Evolutionary conservation across 2,329 filamentous ascomycete species (phyloP).

Genomic region (Claviceps sp.): DNA sequence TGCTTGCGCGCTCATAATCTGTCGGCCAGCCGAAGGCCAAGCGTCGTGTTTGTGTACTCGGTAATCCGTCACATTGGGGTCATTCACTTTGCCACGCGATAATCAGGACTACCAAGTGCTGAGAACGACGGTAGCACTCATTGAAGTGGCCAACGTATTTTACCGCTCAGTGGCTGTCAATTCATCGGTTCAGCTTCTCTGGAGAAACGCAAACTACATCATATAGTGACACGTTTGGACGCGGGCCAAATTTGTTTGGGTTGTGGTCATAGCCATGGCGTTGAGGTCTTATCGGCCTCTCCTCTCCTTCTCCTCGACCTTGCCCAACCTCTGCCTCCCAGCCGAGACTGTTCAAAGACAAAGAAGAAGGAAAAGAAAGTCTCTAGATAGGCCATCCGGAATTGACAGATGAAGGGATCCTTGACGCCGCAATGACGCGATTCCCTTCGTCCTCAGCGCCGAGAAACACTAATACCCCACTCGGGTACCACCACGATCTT

Average conservation of each 20-base stretch:
- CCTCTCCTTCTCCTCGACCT: neutral
- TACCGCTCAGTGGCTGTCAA: neutral
- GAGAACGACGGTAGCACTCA: neutral
- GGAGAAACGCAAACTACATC: neutral
- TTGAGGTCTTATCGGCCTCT: neutral
- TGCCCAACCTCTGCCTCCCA: neutral
- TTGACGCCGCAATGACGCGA: neutral
- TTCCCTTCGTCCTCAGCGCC: neutral
- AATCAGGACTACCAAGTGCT: neutral
- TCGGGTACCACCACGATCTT: neutral
- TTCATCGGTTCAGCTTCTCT: too few species aligned
- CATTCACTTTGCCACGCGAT: neutral
- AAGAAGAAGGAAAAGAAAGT: neutral
- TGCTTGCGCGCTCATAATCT: too few species aligned
- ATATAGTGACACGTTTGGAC: neutral
- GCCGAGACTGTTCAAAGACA: neutral
- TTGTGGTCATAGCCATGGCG: neutral
- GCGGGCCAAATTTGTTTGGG: neutral
- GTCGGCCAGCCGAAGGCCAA: too few species aligned
- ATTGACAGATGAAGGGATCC: neutral
- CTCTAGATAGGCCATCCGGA: neutral
- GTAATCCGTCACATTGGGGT: neutral
- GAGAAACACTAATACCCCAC: neutral
- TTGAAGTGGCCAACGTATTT: neutral
- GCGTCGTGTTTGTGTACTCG: neutral